These are phyloP conservation scores for Aspergillus hancockii DNA, from an alignment of 495 filamentous ascomycete genomes.

Conservation along the genomic window DNA sequence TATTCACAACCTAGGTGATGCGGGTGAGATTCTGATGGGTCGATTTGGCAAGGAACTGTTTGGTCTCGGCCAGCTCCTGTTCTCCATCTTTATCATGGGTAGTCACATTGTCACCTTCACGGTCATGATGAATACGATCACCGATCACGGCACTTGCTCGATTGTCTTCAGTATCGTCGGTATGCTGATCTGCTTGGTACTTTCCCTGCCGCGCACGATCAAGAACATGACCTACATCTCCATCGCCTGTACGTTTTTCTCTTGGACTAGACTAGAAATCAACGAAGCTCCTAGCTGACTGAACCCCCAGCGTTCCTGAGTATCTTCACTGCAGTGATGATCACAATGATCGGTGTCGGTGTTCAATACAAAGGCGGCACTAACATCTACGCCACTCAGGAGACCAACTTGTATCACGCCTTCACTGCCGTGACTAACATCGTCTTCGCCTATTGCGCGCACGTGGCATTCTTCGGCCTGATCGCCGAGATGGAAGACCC, in stretches of 20 bases:
- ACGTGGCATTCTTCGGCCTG: slow-evolving; percentile 75
- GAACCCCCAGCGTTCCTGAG: slow-evolving; percentile 29
- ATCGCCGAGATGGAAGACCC: slow-evolving; percentile 77
- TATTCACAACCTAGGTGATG: slow-evolving; percentile 70
- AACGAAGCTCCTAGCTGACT: slow-evolving; percentile 30
- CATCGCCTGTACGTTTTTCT: slow-evolving; percentile 62
- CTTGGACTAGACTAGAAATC: slow-evolving; percentile 53
- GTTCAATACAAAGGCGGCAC: slow-evolving; percentile 38
- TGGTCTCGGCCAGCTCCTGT: slow-evolving; percentile 64
- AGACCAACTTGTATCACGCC: slow-evolving; percentile 32
- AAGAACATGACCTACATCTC: slow-evolving; percentile 63
- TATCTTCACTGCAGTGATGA: slow-evolving; percentile 52
- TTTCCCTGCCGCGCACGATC: slow-evolving; percentile 69
- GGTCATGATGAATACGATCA: slow-evolving; percentile 69
- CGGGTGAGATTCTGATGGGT: slow-evolving; percentile 62
- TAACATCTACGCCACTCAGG: slow-evolving; percentile 31
- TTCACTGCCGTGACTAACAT: slow-evolving; percentile 54
- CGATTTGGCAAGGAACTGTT: slow-evolving; percentile 65
- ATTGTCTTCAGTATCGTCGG: slow-evolving; percentile 69
- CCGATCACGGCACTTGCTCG: slow-evolving; percentile 66
- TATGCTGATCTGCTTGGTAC: slow-evolving; percentile 59
- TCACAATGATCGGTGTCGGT: slow-evolving; percentile 71
- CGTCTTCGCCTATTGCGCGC: slow-evolving; percentile 59
- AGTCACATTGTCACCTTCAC: slow-evolving; percentile 72
- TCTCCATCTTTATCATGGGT: slow-evolving; percentile 76